Base-by-base conservation (phyloP, 1,284 basidiomycete genomes). In the Stereum hirsutum region DNA sequence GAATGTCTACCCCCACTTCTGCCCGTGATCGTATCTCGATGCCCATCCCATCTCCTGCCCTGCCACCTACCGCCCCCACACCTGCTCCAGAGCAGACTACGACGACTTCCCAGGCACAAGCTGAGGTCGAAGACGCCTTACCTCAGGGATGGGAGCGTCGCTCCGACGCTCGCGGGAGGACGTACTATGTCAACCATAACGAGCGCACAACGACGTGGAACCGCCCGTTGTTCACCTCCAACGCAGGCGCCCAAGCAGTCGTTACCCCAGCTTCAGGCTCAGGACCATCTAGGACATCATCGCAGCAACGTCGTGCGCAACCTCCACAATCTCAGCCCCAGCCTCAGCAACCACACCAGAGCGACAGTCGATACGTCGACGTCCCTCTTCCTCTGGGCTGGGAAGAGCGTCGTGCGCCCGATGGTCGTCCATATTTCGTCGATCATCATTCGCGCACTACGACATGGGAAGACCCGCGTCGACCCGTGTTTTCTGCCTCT, bases 361-460 rank as follows among this genome's bases (percentile, higher is more conserved):
- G n/a, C n/a, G n/a, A n/a, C n/a, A n/a, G n/a, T n/a, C n/a, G n/a
- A n/a, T 42, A 46, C 30, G 49, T 41, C 21, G 49, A 45, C 32
- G 40, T 47, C 12, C 44, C 44, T 8, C 34, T 96, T 24, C 92
- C 92, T 1, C 81, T 89, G 47, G 93, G 92, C 4, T 96, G 92
- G 92, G 92, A 96, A 59, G 93, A 97, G 65, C 78, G 92, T 36
- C 92, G 91, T 65, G 95, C 93, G 4, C 89, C 92, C 1, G 92
- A 95, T 64, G 91, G 92, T 6, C 75, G 92, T 40, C 87, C 92
- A 1, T 96, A 96, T 65, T 95, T 92, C 65, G 91, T 95, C 27
- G 89, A 92, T 59, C 90, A 94, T 67, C 92, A 92, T 60, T 94
- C 91, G 11, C 80, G 93, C 33, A 94, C 92, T 20, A 95, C 92